Base-by-base conservation (phyloP, 2,329 filamentous ascomycete genomes). In the Cladosporium velox region DNA sequence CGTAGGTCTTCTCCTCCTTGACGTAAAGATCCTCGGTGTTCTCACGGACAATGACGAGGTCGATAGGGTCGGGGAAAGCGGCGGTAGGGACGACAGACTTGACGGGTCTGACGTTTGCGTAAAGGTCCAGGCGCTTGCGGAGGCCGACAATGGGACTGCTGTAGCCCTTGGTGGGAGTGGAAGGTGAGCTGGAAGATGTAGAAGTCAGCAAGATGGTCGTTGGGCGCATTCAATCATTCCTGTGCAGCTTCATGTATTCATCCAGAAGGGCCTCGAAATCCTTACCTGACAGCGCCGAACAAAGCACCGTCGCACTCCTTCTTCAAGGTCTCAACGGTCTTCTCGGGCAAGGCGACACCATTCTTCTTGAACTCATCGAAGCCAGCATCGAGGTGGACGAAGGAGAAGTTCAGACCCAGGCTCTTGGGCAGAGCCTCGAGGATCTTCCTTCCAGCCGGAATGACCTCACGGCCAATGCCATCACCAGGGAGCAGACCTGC, bases 11-110 rank as follows among this genome's bases (percentile, higher is more conserved):
- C 84, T 99, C 95, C 79, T 98, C 91, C 84, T 98, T 98, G 74
- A 99, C 94, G 81, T 97, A 97, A 49, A 99, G 86, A 79, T 99
- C 95, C 83, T 99, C 95, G 35, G 95, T 99, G 84, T 99, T 99
- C 82, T 99, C 95, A 71, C 95, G 91, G 65, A 98, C 95, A 75
- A 98, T 99, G 75, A 99, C 95, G 79, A 99, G 90, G 82, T 99
- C 95, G 76, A 97, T 93, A 1, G 76, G 76, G 68, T 78, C 75
- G 69, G 91, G 90, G 59, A 77, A 77, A 11, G 79, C 78, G 64
- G 87, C 86, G 38, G 87, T 90, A 69, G 83, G 76, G n/a, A 69
- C 68, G 69, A 92, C 87, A 55, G 90, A 91, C 84, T 97, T 97
- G 79, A 98, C 95, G 64, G 94, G 94, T 44, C 95, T 91, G 60